phyloP scores from a whole-genome alignment of 2,329 filamentous ascomycete genomes.

The Macrophomina pseudophaseolina region DNA sequence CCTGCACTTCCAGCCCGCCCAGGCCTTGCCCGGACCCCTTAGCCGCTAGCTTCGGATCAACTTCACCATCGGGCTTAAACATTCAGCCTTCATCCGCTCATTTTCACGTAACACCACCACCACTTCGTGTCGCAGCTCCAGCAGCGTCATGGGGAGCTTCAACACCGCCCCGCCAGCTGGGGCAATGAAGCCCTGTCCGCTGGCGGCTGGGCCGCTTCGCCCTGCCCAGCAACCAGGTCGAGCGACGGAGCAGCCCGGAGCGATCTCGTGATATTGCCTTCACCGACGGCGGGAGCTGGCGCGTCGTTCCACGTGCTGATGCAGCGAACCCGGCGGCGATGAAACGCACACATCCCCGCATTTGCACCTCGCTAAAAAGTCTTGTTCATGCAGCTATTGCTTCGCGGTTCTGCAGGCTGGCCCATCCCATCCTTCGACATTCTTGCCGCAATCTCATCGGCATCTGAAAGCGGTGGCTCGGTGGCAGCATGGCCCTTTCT shows the following conservation, averaged over 20 bases:
- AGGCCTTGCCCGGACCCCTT: neutral
- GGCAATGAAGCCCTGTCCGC: neutral
- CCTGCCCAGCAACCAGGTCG: neutral
- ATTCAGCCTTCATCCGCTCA: neutral
- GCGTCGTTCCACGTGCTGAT: constrained; percentile 10
- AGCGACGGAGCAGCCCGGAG: neutral
- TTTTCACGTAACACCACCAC: constrained; percentile 2
- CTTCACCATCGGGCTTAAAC: neutral
- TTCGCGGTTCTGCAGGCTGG: neutral
- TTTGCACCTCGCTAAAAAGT: constrained; percentile 2
- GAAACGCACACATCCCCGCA: constrained; percentile 16
- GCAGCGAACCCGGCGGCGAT: neutral
- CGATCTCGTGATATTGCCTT: neutral
- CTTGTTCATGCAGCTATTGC: constrained; percentile 10
- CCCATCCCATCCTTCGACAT: neutral
- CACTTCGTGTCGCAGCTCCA: neutral
- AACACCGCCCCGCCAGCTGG: neutral
- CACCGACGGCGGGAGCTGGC: constrained; percentile 8
- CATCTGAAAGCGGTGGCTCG: neutral
- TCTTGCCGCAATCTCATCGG: neutral
- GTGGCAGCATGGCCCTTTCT: neutral
- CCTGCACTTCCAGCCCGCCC: constrained; percentile 6
- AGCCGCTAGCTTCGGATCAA: neutral
- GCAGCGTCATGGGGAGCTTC: no score
- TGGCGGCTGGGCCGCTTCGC: neutral